Evolutionary conservation across 768 basidiomycete species (phyloP).

Genomic region (Hericium alpestre): DNA sequence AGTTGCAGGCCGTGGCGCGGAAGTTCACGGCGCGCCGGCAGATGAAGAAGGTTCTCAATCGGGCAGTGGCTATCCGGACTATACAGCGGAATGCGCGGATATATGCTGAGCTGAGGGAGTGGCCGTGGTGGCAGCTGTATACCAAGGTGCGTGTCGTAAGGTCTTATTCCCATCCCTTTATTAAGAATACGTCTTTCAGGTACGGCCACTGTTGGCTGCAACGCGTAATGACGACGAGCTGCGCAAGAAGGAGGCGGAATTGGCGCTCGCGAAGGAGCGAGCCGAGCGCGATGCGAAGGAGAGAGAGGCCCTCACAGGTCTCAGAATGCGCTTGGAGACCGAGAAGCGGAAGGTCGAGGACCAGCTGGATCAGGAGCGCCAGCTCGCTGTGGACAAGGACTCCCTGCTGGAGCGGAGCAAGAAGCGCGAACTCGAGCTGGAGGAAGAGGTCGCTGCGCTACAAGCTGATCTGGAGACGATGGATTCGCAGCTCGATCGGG

Average conservation of each 20-base stretch:
- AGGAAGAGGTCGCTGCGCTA: slow-evolving; percentile 72
- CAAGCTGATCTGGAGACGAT: slow-evolving; percentile 78
- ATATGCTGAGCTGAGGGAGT: slow-evolving; percentile 81
- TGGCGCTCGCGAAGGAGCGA: slow-evolving; percentile 68
- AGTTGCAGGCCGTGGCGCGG: slow-evolving; percentile 76
- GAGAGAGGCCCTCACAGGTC: slow-evolving; percentile 61
- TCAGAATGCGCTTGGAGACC: slow-evolving; percentile 74
- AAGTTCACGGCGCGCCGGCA: slow-evolving; percentile 82
- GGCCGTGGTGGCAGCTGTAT: slow-evolving; percentile 99
- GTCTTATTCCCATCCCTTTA: neutral
- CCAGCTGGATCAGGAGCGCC: slow-evolving; percentile 73
- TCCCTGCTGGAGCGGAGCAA: slow-evolving; percentile 72
- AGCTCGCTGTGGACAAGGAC: slow-evolving; percentile 75
- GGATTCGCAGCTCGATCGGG: slow-evolving; percentile 77
- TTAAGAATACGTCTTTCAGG: slow-evolving; percentile 28
- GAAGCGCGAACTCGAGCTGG: slow-evolving; percentile 71
- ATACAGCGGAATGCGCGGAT: slow-evolving; percentile 91
- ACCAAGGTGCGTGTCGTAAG: slow-evolving; percentile 51
- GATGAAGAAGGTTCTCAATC: slow-evolving; percentile 89
- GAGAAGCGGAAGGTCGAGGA: slow-evolving; percentile 79
- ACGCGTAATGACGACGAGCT: slow-evolving; percentile 90
- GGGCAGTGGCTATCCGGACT: slow-evolving; percentile 81
- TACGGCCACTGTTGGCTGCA: slow-evolving; percentile 86
- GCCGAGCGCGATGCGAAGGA: slow-evolving; percentile 83
- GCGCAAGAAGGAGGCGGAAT: slow-evolving; percentile 75